Conservation (phyloP, 208 protist genomes). For the Leishmania gerbilli region DNA sequence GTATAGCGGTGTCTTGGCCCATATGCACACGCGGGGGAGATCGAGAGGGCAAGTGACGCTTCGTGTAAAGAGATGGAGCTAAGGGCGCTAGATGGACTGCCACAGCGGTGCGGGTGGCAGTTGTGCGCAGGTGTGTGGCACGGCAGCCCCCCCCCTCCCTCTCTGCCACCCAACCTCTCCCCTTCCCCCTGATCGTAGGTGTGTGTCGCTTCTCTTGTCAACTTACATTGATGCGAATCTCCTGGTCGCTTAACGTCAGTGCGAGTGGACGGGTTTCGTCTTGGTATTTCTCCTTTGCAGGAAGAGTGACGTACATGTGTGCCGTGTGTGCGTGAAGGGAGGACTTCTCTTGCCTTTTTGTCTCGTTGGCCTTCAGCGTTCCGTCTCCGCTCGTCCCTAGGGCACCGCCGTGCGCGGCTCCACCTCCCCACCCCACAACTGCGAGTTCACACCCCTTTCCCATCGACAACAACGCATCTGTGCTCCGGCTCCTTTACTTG, state of each 20-base stretch:
- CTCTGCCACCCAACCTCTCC: not conserved
- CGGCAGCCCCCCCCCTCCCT: not conserved
- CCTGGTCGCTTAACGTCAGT: not conserved
- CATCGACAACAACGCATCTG: not conserved
- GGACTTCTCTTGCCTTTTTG: not conserved
- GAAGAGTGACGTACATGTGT: not conserved
- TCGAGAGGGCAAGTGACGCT: not conserved
- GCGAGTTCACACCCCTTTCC: not conserved
- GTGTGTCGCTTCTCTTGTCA: not conserved
- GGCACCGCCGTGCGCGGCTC: not conserved
- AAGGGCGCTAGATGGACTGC: not conserved
- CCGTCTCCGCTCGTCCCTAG: not conserved
- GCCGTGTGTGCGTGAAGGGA: not conserved
- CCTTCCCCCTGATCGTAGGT: not conserved
- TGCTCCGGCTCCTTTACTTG: not conserved
- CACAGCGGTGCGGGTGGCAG: not conserved
- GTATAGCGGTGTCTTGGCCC: slow-evolving; percentile 10
- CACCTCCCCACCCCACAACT: not conserved
- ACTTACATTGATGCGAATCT: not conserved
- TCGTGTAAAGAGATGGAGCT: not conserved
- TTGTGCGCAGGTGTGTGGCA: not conserved
- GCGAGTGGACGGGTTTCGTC: not conserved
- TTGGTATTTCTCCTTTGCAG: not conserved
- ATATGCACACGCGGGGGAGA: not conserved
- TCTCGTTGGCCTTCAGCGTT: not conserved